Conservation (phyloP, 2,329 filamentous ascomycete species). For the Capronia epimyces region DNA sequence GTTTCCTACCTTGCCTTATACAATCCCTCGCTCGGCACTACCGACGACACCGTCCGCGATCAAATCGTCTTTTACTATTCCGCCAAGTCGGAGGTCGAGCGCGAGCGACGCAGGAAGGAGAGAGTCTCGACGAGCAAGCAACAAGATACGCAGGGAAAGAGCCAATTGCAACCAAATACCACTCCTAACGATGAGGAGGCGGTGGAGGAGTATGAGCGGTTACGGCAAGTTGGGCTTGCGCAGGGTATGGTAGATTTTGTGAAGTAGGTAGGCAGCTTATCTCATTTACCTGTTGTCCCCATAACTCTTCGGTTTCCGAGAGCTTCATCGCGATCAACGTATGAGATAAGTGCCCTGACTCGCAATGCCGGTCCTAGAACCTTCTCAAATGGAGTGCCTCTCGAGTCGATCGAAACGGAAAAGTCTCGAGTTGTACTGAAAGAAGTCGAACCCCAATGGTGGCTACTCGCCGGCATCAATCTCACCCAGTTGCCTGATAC, state of each 20-base stretch:
- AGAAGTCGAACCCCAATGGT: constrained; percentile 88
- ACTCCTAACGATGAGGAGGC: constrained; percentile 36
- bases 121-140: constrained; percentile 1
- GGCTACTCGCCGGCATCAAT: constrained; percentile 87
- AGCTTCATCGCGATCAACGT: neutral
- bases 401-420: constrained; percentile 87
- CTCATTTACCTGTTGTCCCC: neutral
- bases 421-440: constrained; percentile 77
- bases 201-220: constrained; percentile 73
- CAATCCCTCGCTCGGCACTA: constrained; percentile 72
- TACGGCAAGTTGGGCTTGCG: constrained; percentile 89
- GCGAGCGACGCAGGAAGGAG: constrained; percentile 28
- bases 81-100: constrained; percentile 27
- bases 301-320: constrained; percentile 7
- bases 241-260: constrained; percentile 96
- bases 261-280: constrained; percentile 43
- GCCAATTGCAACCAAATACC: constrained; percentile 23
- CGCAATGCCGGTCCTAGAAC: constrained; percentile 47
- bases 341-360: neutral
- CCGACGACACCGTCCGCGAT: constrained; percentile 67
- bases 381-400: constrained; percentile 70
- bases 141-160: neutral
- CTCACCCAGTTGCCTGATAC: constrained; percentile 62
- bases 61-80: constrained; percentile 94
- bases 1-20: constrained; percentile 91